Conservation (phyloP, 2,329 filamentous ascomycete genomes). For the Colletotrichum sp. region DNA sequence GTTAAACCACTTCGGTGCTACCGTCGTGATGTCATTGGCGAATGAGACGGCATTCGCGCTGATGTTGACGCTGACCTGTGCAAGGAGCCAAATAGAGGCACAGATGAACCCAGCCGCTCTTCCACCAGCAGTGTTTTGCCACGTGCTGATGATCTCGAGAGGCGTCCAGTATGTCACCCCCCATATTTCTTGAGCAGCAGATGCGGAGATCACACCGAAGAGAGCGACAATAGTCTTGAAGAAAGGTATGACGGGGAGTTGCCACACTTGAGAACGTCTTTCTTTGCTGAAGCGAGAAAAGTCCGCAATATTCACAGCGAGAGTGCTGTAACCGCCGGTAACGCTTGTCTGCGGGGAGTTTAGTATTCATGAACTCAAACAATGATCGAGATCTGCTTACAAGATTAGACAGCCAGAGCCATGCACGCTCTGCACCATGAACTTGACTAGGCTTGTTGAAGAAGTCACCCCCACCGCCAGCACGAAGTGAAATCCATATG, state of each 20-base stretch:
- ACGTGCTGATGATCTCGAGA: background rate
- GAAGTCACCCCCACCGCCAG: background rate
- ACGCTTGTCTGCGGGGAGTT: conserved; percentile 33
- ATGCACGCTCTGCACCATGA: background rate
- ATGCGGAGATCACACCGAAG: background rate
- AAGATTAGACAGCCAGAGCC: background rate
- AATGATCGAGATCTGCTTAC: background rate
- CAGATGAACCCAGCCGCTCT: background rate
- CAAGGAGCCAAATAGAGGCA: background rate
- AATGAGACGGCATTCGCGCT: background rate
- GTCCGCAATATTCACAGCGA: conserved; percentile 55
- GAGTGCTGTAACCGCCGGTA: conserved; percentile 52
- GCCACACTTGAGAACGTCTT: conserved; percentile 47
- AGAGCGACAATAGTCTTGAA: background rate
- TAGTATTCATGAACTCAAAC: background rate
- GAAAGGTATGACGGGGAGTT: background rate
- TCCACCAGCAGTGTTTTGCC: background rate
- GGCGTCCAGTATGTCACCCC: background rate
- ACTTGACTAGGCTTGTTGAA: background rate
- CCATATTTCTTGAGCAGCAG: background rate
- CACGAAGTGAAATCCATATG: background rate
- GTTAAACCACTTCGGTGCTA: background rate
- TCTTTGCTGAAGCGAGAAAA: conserved; percentile 41
- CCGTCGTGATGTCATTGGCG: background rate
- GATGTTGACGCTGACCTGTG: background rate